A percentile compares a stretch with the other conserved stretches of the same genome.
phyloP scores from a whole-genome alignment of 768 basidiomycete species.

The Lactarius pseudohatsudake region DNA sequence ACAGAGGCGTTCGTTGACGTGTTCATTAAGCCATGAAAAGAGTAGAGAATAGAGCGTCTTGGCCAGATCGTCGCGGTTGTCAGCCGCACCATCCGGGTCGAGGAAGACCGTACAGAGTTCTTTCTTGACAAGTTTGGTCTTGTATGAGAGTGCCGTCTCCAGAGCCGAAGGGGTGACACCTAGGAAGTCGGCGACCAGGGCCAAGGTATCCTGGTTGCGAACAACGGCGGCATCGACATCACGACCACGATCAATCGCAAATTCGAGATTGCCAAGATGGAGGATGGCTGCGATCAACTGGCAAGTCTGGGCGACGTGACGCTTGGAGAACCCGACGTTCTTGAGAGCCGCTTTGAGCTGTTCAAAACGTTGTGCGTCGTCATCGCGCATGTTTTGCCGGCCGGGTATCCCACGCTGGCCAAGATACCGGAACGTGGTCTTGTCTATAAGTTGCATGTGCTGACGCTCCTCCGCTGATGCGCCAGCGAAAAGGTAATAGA shows the following conservation, averaged over 20 bases:
- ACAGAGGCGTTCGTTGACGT: conserved; percentile 94
- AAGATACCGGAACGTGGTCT: conserved; percentile 82
- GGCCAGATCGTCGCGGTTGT: conserved; percentile 92
- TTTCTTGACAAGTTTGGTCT: conserved; percentile 89
- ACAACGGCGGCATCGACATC: conserved; percentile 95
- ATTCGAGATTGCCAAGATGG: conserved; percentile 95
- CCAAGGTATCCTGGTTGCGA: conserved; percentile 78
- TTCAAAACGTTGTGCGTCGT: conserved; percentile 87
- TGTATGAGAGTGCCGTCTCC: conserved; percentile 83
- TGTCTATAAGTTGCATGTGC: conserved; percentile 82
- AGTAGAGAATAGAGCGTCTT: conserved; percentile 91
- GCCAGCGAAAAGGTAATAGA: conserved; percentile 94
- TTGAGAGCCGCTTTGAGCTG: conserved; percentile 95
- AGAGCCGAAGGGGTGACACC: conserved; percentile 74
- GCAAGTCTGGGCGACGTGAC: conserved; percentile 93
- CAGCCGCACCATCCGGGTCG: conserved; percentile 89
- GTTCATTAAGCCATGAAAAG: conserved; percentile 95
- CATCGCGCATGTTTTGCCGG: conserved; percentile 55
- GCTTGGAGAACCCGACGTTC: conserved; percentile 88
- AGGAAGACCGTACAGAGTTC: conserved; percentile 97
- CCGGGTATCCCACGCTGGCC: conserved; percentile 60
- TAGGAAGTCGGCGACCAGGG: conserved; percentile 86
- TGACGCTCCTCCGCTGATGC: conserved; percentile 85
- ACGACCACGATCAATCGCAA: conserved; percentile 74
- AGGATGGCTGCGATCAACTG: conserved; percentile 94